A percentile compares a stretch with the other conserved stretches of the same genome.
phyloP scores from a whole-genome alignment of 2,329 filamentous ascomycete species.

The Cladophialophora bantiana region DNA sequence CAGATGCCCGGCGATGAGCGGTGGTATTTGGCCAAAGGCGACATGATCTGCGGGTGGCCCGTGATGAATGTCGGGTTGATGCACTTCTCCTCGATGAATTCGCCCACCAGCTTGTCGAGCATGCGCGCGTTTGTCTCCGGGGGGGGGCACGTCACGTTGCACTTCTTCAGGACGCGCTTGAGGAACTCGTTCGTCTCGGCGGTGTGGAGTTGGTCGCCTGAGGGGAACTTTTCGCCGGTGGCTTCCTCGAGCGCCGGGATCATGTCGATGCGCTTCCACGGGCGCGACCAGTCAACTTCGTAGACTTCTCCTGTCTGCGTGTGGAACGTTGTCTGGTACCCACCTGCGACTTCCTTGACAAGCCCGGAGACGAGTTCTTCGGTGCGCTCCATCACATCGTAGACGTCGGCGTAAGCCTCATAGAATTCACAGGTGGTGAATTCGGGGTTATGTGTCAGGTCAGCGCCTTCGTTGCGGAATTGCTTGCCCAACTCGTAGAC shows the following conservation, averaged over 20 bases:
- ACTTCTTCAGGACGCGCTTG: constrained; percentile 82
- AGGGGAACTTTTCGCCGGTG: constrained; percentile 91
- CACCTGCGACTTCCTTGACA: constrained; percentile 85
- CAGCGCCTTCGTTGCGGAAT: constrained; percentile 92
- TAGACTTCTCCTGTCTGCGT: constrained; percentile 86
- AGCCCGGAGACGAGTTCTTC: constrained; percentile 90
- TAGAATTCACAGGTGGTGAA: constrained; percentile 99
- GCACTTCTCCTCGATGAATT: constrained; percentile 93
- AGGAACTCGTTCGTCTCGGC: constrained; percentile 89
- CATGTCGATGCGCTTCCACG: constrained; percentile 95
- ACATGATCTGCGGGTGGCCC: constrained; percentile 88
- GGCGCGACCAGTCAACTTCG: constrained; percentile 93
- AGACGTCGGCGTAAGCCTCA: constrained; percentile 88
- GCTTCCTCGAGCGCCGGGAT: constrained; percentile 90
- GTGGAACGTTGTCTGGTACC: constrained; percentile 83
- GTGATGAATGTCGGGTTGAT: constrained; percentile 92
- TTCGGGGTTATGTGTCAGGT: constrained; percentile 96
- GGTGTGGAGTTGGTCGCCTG: constrained; percentile 87
- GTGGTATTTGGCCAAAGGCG: constrained; percentile 94
- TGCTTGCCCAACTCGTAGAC: constrained; percentile 96
- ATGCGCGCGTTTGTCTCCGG: constrained; percentile 94
- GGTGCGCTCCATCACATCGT: constrained; percentile 88
- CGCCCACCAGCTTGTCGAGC: constrained; percentile 92
- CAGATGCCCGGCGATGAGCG: constrained; percentile 81
- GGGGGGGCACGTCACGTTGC: constrained; percentile 85